phyloP scores from a whole-genome alignment of 345 rosid species.

The Mangifera indica region DNA sequence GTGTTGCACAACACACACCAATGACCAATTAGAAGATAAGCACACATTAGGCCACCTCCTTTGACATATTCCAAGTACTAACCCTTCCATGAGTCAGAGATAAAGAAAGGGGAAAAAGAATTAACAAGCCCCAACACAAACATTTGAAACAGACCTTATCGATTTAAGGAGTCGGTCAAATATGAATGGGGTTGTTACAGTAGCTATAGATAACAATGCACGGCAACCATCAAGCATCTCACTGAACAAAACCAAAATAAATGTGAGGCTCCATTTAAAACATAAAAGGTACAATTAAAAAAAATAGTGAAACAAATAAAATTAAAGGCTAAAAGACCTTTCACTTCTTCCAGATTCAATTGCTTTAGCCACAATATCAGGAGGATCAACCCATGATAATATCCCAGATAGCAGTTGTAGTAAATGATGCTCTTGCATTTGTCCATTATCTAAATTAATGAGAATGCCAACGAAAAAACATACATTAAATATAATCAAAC shows the following conservation, averaged over 20 bases:
- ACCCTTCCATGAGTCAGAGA: neutral
- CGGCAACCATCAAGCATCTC: constrained; percentile 99
- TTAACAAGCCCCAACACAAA: constrained; percentile 10
- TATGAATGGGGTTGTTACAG: constrained; percentile 58
- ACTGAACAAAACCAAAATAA: constrained; percentile 46
- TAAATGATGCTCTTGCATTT: constrained; percentile 77
- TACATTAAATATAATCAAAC: constrained; percentile 1
- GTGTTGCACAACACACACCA: neutral
- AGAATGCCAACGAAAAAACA: constrained; percentile 34
- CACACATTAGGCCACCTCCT: neutral
- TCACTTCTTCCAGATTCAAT: constrained; percentile 87
- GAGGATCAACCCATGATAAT: constrained; percentile 88
- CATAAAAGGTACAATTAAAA: constrained; percentile 21
- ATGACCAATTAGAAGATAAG: neutral
- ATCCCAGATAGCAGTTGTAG: constrained; percentile 82
- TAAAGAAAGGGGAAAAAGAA: neutral
- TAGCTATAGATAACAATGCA: constrained; percentile 77
- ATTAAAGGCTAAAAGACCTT: constrained; percentile 54
- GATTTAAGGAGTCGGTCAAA: constrained; percentile 84
- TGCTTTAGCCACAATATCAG: constrained; percentile 69
- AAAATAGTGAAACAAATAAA: constrained; percentile 22
- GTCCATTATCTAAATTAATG: constrained; percentile 61
- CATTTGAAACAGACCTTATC: constrained; percentile 54
- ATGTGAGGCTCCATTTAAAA: constrained; percentile 18
- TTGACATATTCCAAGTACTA: neutral